Percentiles rank a stretch among this genome's conserved stretches.
These are phyloP conservation scores for Phymatotrichopsis omnivora DNA, from an alignment of 2,329 filamentous ascomycete species.

Conservation along the genomic window DNA sequence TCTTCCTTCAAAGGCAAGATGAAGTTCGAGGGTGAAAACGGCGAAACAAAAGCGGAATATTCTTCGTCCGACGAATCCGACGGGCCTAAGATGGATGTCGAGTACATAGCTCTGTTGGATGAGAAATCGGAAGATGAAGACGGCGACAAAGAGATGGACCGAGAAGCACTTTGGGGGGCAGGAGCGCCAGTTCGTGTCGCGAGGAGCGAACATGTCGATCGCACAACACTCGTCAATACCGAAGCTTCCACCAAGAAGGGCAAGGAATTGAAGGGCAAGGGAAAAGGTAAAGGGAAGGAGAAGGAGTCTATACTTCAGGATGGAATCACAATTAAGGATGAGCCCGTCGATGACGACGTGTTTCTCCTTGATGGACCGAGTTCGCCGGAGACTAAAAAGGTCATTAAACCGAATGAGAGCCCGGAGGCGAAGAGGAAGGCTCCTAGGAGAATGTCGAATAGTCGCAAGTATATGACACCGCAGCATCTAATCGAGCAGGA, in stretches of 20 bases:
- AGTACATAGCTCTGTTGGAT: conserved; percentile 29
- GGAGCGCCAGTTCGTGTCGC: conserved; percentile 21
- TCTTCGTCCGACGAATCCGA: conserved; percentile 27
- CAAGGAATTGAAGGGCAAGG: conserved; percentile 26
- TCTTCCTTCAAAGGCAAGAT: neutral
- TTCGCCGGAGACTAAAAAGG: conserved; percentile 10
- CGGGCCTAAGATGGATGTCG: conserved; percentile 29
- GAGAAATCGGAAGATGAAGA: conserved; percentile 19
- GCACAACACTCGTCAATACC: conserved; percentile 22
- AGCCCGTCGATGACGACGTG: conserved; percentile 18
- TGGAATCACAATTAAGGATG: conserved; percentile 28
- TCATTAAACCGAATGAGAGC: conserved; percentile 16
- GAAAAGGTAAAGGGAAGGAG: conserved; percentile 19
- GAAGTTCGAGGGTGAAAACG: conserved; percentile 15
- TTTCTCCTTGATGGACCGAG: neutral
- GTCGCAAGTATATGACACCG: conserved; percentile 20
- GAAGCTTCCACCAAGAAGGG: conserved; percentile 23
- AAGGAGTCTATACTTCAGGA: conserved; percentile 27
- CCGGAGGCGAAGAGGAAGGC: conserved; percentile 22
- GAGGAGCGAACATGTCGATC: conserved; percentile 27
- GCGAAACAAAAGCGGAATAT: conserved; percentile 22
- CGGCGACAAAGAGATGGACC: conserved; percentile 13
- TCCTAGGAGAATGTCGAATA: conserved; percentile 1
- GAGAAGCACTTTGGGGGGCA: conserved; percentile 14
- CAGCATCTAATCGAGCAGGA: conserved; percentile 30